Percentiles rank a stretch among this genome's conserved stretches.
Conservation (phyloP, 2,329 filamentous ascomycete species). For the Fusarium torreyae region DNA sequence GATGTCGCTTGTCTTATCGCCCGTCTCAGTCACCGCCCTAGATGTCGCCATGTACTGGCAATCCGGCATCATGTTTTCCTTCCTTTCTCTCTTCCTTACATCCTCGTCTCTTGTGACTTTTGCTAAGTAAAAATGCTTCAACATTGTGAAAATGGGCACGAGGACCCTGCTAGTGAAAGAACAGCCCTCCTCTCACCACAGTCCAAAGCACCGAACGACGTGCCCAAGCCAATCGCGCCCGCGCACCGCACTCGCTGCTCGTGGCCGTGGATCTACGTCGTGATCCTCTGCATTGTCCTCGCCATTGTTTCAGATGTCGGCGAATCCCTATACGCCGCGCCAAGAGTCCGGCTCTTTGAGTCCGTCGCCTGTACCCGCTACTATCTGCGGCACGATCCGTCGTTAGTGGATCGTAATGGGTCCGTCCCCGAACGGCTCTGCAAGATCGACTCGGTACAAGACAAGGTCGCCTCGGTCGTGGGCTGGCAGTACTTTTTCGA, state of each 20-base stretch:
- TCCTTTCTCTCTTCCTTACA: neutral
- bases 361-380: conserved; percentile 14
- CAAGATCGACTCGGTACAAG: conserved; percentile 3
- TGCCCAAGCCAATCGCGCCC: neutral
- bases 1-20: conserved; percentile 12
- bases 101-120: neutral
- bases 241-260: conserved; percentile 10
- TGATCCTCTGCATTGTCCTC: conserved; percentile 6
- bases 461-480: conserved; percentile 11
- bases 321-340: conserved; percentile 11
- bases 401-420: conserved; percentile 10
- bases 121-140: neutral
- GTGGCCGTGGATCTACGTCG: conserved; percentile 13
- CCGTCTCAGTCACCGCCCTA: conserved; percentile 9
- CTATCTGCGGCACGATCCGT: conserved; percentile 15
- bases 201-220: neutral
- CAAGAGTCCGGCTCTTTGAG: conserved; percentile 16
- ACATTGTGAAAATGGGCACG: neutral
- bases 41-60: neutral
- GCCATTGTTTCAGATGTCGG: conserved; percentile 2
- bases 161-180: neutral
- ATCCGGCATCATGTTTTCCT: neutral
- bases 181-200: conserved; percentile 9
- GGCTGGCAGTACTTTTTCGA: conserved; percentile 20
- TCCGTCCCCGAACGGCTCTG: conserved; percentile 2